phyloP scores from a whole-genome alignment of 331 rosid genomes.

The Rosa hybrid region DNA sequence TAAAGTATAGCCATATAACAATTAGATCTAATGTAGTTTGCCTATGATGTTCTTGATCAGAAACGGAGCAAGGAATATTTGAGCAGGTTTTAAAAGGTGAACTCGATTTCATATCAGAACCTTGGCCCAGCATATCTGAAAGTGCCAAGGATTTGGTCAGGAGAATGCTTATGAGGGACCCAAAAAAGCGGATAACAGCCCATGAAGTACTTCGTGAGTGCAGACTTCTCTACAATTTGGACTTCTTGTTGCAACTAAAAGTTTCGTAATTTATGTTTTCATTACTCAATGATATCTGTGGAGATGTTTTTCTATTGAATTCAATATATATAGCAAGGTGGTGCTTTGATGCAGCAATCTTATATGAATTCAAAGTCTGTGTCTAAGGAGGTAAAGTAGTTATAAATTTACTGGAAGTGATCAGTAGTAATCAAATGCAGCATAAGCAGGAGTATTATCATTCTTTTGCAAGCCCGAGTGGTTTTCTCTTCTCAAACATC shows the following conservation, averaged over 20 bases:
- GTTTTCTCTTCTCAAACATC: not conserved
- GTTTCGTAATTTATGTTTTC: not conserved
- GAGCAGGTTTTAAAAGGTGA: constrained; percentile 95
- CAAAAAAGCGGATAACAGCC: constrained; percentile 79
- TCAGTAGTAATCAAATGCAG: not conserved
- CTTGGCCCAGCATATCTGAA: constrained; percentile 92
- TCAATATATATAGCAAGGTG: not conserved
- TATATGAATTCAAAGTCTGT: not conserved
- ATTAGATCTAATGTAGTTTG: constrained; percentile 21
- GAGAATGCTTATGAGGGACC: constrained; percentile 87
- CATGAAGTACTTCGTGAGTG: constrained; percentile 94
- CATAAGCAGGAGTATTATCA: not conserved
- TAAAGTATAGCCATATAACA: constrained; percentile 7
- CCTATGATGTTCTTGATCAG: constrained; percentile 46
- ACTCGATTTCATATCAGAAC: constrained; percentile 88
- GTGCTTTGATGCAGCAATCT: not conserved
- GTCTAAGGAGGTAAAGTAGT: not conserved
- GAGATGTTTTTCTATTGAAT: not conserved
- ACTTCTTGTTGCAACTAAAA: constrained; percentile 12
- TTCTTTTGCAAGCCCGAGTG: not conserved
- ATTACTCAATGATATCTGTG: not conserved
- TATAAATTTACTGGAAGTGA: not conserved
- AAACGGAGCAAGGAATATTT: constrained; percentile 94
- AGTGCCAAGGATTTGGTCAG: constrained; percentile 90
- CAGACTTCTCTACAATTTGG: constrained; percentile 14